phyloP scores from a whole-genome alignment of 495 filamentous ascomycete species.

The Annulohypoxylon nitens region DNA sequence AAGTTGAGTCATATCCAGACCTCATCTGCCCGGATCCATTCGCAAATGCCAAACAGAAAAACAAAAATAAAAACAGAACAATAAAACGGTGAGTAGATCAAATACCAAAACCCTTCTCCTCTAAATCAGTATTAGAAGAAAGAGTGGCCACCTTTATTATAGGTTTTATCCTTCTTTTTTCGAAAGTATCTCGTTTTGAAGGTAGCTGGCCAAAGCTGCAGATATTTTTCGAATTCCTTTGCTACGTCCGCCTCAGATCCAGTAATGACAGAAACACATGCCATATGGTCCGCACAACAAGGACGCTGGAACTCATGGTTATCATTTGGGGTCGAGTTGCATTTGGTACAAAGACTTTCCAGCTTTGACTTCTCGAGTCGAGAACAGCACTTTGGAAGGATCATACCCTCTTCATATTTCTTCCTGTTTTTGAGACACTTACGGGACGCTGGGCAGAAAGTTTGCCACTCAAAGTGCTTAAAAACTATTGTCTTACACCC shows the following conservation, averaged over 20 bases:
- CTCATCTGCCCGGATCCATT: too few relatives aligned
- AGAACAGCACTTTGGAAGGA: conserved; percentile 14
- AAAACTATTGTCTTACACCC: conserved; percentile 10
- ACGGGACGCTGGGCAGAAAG: conserved; percentile 17
- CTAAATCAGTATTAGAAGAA: not conserved
- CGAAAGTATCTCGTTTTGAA: conserved; percentile 19
- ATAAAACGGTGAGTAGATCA: not conserved
- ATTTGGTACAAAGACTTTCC: conserved; percentile 8
- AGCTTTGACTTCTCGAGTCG: not conserved
- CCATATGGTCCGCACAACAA: conserved; percentile 7
- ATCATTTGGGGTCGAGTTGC: not conserved
- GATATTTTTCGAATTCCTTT: conserved; percentile 15
- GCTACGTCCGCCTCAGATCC: not conserved
- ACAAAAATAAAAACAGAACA: too few relatives aligned
- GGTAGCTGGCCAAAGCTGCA: conserved; percentile 20
- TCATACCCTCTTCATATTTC: not conserved
- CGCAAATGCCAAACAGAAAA: too few relatives aligned
- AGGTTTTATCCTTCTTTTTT: conserved; percentile 10
- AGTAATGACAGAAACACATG: not conserved
- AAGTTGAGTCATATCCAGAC: too few relatives aligned
- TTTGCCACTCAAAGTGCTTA: conserved; percentile 20
- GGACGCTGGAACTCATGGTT: not conserved
- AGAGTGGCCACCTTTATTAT: conserved; percentile 17
- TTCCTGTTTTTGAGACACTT: conserved; percentile 2
- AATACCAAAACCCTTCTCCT: not conserved